Evolutionary conservation across 2,329 filamentous ascomycete species (phyloP).

Genomic region (Leptosphaerulina australis): DNA sequence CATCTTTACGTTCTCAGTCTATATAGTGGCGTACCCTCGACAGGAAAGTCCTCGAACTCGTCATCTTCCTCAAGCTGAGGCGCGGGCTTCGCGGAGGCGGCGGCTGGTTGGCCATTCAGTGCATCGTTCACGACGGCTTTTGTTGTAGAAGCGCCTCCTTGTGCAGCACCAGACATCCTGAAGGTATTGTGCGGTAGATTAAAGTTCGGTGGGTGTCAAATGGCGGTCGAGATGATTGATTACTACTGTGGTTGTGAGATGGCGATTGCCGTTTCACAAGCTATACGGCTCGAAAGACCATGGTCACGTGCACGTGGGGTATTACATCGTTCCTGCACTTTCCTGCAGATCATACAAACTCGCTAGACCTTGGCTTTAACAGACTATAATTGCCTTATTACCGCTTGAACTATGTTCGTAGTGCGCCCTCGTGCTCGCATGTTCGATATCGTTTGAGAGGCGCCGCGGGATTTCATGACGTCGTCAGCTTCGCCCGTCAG

Average conservation of each 20-base stretch:
- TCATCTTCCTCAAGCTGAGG: slow-evolving; percentile 91
- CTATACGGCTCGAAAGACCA: slow-evolving; percentile 11
- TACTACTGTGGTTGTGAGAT: slow-evolving; percentile 9
- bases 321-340: neutral
- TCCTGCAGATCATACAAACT: slow-evolving; percentile 3
- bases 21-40: slow-evolving; percentile 71
- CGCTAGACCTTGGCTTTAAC: slow-evolving; percentile 3
- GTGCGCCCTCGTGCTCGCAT: neutral
- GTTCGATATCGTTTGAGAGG: neutral
- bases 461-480: slow-evolving; percentile 2
- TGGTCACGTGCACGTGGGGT: slow-evolving; percentile 17
- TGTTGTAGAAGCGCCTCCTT: slow-evolving; percentile 47
- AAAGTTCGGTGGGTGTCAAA: neutral
- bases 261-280: slow-evolving; percentile 14
- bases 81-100: slow-evolving; percentile 57
- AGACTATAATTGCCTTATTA: neutral
- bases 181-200: neutral
- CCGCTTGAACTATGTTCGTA: neutral
- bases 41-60: slow-evolving; percentile 98
- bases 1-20: neutral
- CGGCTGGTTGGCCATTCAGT: slow-evolving; percentile 28
- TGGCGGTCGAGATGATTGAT: neutral
- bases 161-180: slow-evolving; percentile 57
- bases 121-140: slow-evolving; percentile 44
- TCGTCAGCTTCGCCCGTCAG: slow-evolving; percentile 9